Percentiles rank a stretch among this genome's conserved stretches.
Conservation (phyloP, 2,329 filamentous ascomycete species). For the Alternaria infectoria region DNA sequence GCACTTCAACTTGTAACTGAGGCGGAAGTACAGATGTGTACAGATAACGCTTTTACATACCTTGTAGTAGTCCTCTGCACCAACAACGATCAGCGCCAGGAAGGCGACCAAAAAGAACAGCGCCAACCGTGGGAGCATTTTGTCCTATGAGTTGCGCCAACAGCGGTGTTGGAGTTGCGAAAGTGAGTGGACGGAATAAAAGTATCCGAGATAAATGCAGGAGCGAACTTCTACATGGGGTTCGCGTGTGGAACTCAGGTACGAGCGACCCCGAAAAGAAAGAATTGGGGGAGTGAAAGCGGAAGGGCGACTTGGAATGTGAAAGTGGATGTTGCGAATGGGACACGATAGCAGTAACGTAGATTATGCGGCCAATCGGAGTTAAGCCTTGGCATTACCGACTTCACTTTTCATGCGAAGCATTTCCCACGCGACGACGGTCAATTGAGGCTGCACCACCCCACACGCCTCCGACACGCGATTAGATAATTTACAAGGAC, state of each 20-base stretch:
- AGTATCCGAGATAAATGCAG: conserved; percentile 15
- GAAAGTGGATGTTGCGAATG: conserved; percentile 16
- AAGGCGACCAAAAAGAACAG: conserved; percentile 52
- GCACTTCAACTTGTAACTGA: not conserved
- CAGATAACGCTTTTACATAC: conserved; percentile 49
- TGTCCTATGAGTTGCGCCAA: conserved; percentile 28
- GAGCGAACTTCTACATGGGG: conserved; percentile 22
- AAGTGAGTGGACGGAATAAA: conserved; percentile 28
- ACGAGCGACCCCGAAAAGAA: conserved; percentile 8
- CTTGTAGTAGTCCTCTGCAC: conserved; percentile 78
- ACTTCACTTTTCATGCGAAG: conserved; percentile 31
- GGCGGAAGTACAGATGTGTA: not conserved
- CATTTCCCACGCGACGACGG: not conserved
- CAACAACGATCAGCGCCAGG: conserved; percentile 53
- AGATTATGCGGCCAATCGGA: conserved; percentile 35
- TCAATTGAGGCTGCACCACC: conserved; percentile 18
- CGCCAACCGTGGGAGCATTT: conserved; percentile 53
- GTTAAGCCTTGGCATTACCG: conserved; percentile 28
- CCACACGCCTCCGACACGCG: conserved; percentile 1
- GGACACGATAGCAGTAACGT: conserved; percentile 38
- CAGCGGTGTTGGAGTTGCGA: conserved; percentile 12
- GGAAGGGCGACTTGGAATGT: conserved; percentile 9
- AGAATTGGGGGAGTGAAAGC: not conserved
- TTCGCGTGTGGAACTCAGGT: conserved; percentile 3
- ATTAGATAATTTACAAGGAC: conserved; percentile 3